Evolutionary conservation across 306 rosid genomes (phyloP), one percentile per base, ranked within the genome.

Genomic region (Vigna nakashimae): DNA sequence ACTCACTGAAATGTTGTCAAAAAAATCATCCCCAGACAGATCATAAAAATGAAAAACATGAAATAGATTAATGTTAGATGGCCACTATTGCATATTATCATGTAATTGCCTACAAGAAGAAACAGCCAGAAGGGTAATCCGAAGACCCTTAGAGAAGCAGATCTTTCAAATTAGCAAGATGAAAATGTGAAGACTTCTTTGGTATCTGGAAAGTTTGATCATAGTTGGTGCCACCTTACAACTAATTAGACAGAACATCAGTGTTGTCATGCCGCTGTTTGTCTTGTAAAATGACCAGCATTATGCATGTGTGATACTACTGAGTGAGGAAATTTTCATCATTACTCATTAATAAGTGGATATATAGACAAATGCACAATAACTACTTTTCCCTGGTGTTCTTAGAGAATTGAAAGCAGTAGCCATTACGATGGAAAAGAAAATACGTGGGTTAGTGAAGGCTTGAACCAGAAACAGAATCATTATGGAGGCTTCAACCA

Each of bases 151-250:
- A 20, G 36, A 49, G 45, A 60, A 15, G 30, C 42, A 15, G 2
- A 73, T 38, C 3, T 38, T 56, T 55, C 40, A 12, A 80, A 73
- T 55, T 43, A 65, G 53, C 28, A 64, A n/a, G 51, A 58, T 24
- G 38, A 18, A 45, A 24, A 28, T 9, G 63, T 59, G 1, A 49
- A 67, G 67, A 53, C 18, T 66, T 67, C 15, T 67, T n/a, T 24
- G 11, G 38, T 3, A 56, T 56, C 13, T 38, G 24, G 24, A 68
- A 43, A 20, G 30, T 48, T 26, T 26, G 28, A 26, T 26, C 28
- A 53, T 4, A 11, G 5, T 16, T 13, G 69, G 69, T 11, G 22
- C 28, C 34, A 48, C 16, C 13, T 46, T 52, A 56, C 13, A 74
- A 56, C 34, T 45, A 53, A 62, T 38, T 56, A 51, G 17, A 30